These are phyloP conservation scores for Quambalaria eucalypti DNA, from an alignment of 1,284 basidiomycete genomes.

Conservation along the genomic window DNA sequence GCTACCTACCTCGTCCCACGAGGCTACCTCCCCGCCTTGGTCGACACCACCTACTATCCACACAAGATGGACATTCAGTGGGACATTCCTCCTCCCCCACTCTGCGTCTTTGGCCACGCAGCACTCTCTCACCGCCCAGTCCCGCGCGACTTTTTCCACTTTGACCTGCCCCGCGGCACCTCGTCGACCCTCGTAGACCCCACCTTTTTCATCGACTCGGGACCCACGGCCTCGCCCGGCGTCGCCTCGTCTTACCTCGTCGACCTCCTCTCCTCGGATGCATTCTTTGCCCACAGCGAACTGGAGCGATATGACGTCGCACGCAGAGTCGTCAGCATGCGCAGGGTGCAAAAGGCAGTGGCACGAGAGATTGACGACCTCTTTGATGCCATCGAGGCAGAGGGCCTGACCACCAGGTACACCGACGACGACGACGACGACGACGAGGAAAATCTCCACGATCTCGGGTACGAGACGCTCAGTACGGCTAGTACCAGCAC, in stretches of 20 bases:
- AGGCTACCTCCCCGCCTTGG: slow-evolving; percentile 16
- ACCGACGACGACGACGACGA: neutral
- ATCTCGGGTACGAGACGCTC: neutral
- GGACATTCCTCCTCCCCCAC: slow-evolving; percentile 38
- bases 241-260: neutral
- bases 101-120: slow-evolving; percentile 50
- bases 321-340: slow-evolving; percentile 64
- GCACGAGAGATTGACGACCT: neutral
- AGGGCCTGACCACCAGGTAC: neutral
- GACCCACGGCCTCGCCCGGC: neutral
- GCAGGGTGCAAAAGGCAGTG: slow-evolving; percentile 50
- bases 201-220: neutral
- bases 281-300: slow-evolving; percentile 70
- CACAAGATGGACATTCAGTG: neutral
- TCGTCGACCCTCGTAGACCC: neutral
- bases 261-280: slow-evolving; percentile 62
- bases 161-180: neutral
- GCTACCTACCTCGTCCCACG: slow-evolving; percentile 18
- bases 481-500: neutral
- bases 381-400: neutral
- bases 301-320: slow-evolving; percentile 72
- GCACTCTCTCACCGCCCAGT: neutral
- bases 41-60: neutral
- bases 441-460: neutral
- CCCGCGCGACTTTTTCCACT: neutral